Evolutionary conservation across 257 asterid species (phyloP).

Genomic region (Solanum boliviense): DNA sequence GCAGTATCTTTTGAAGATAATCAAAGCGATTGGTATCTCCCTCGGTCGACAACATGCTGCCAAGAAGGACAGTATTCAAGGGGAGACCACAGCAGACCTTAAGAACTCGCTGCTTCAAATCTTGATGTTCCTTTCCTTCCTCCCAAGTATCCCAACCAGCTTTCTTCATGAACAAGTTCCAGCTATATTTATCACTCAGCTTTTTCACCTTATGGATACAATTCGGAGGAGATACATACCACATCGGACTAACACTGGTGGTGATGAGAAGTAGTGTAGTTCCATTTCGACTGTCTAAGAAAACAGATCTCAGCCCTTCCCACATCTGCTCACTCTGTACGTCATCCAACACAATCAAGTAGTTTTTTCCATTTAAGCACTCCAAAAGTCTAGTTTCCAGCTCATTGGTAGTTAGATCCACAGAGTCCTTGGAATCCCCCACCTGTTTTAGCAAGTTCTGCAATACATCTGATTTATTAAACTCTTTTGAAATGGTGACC

Average conservation of each 20-base stretch:
- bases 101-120: background rate
- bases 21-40: too few relatives aligned
- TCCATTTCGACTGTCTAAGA: background rate
- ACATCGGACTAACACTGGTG: background rate
- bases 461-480: background rate
- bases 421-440: conserved; percentile 2
- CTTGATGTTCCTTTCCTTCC: background rate
- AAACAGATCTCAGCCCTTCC: conserved; percentile 8
- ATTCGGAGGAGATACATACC: background rate
- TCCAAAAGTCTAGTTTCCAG: background rate
- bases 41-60: conserved; percentile 12
- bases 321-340: background rate
- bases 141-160: background rate
- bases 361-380: conserved; percentile 1
- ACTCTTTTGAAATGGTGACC: conserved; percentile 6
- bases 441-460: conserved; percentile 15
- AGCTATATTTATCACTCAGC: background rate
- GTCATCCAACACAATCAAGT: conserved; percentile 21
- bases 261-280: conserved; percentile 12
- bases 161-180: conserved; percentile 5
- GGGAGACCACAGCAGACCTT: conserved; percentile 7
- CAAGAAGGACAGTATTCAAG: conserved; percentile 18
- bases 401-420: background rate
- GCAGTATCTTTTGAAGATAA: too few relatives aligned
- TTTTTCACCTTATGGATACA: background rate